Evolutionary conservation across 345 rosid species (phyloP).

Genomic region (Heritiera fomes): DNA sequence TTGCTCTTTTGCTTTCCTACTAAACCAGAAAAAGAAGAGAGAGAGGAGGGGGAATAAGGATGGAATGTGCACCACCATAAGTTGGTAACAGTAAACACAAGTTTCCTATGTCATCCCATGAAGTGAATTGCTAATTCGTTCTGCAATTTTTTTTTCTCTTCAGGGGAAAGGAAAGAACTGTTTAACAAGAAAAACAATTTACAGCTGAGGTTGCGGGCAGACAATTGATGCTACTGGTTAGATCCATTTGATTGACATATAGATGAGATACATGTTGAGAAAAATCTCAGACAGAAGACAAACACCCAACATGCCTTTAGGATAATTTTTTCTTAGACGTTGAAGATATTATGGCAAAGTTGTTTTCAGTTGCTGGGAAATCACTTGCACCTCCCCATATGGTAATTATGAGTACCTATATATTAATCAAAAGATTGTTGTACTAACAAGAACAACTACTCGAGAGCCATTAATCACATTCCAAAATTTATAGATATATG

Average conservation of each 20-base stretch:
- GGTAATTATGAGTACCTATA: constrained; percentile 7
- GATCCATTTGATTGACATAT: neutral
- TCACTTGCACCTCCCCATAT: neutral
- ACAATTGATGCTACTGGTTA: neutral
- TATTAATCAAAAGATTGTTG: neutral
- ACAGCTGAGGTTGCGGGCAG: neutral
- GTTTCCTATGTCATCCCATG: neutral
- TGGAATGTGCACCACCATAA: neutral
- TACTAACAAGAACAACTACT: constrained; percentile 9
- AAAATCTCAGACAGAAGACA: neutral
- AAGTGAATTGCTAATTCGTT: neutral
- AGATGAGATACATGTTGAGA: neutral
- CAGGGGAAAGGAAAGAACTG: neutral
- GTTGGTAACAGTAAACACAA: neutral
- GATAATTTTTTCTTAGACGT: neutral
- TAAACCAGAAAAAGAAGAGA: neutral
- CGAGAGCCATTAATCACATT: neutral
- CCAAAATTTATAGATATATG: constrained; percentile 8
- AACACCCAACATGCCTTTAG: neutral
- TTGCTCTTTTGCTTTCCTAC: neutral
- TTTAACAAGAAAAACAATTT: neutral
- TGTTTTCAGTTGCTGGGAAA: neutral
- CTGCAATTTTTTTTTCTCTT: neutral
- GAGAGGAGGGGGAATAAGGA: too few relatives aligned
- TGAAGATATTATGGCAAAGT: neutral